These are phyloP conservation scores for Phlegmacium glaucopus DNA, from an alignment of 768 basidiomycete species.

Conservation along the genomic window DNA sequence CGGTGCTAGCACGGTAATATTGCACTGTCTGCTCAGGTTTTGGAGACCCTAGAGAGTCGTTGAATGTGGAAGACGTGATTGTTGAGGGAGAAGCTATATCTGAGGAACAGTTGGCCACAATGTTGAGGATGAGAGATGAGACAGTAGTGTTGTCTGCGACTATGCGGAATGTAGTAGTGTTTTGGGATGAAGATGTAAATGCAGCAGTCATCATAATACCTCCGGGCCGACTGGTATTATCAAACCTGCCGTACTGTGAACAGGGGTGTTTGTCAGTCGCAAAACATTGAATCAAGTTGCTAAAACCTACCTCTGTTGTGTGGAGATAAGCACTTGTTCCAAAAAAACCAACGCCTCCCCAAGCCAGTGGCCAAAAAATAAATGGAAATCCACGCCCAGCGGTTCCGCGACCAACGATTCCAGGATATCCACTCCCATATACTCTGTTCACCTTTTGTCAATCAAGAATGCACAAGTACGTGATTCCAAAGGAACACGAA, in stretches of 20 bases:
- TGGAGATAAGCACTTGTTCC: conserved; percentile 24
- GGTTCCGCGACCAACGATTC: conserved; percentile 40
- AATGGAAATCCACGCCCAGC: conserved; percentile 52
- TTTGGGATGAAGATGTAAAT: conserved; percentile 35
- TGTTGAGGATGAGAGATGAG: conserved; percentile 33
- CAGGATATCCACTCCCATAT: conserved; percentile 64
- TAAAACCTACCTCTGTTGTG: conserved; percentile 33
- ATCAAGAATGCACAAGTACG: conserved; percentile 1
- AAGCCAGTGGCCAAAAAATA: conserved; percentile 58
- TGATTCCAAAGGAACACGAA: conserved; percentile 19
- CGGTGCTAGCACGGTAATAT: conserved; percentile 66
- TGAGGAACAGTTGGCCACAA: conserved; percentile 37
- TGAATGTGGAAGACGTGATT: conserved; percentile 24
- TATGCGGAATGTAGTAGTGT: conserved; percentile 39
- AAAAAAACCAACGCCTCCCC: conserved; percentile 28
- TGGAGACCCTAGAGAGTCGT: conserved; percentile 30
- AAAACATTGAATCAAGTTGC: not conserved
- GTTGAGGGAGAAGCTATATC: conserved; percentile 19
- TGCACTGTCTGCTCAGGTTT: conserved; percentile 56
- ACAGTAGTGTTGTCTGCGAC: conserved; percentile 44
- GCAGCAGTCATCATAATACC: conserved; percentile 37
- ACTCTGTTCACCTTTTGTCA: conserved; percentile 28
- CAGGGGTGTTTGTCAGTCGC: not conserved
- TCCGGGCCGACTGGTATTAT: conserved; percentile 43
- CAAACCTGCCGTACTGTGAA: conserved; percentile 38